phyloP scores from a whole-genome alignment of 108 stramenopile genomes.

The Cyclotella distinguenda region DNA sequence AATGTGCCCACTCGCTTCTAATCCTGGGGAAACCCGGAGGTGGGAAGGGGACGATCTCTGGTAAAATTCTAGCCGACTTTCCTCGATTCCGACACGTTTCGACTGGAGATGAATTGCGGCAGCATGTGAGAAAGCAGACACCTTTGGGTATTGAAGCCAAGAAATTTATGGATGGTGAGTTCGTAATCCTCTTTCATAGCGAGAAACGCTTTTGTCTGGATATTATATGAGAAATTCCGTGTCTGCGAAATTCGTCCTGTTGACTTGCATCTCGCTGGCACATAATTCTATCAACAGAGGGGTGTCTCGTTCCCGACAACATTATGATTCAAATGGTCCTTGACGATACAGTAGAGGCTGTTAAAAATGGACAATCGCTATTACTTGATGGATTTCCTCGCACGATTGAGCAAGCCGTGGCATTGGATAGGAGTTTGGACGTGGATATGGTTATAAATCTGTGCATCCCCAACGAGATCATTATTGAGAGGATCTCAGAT shows the following conservation, averaged over 20 bases:
- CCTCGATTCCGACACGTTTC: conserved; percentile 90
- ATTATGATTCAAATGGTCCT: conserved; percentile 91
- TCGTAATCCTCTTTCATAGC: too few species aligned
- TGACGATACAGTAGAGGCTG: conserved; percentile 63
- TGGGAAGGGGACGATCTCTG: conserved; percentile 96
- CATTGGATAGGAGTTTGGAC: conserved; percentile 77
- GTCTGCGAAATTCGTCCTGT: too few species aligned
- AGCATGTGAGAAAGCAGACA: conserved; percentile 81
- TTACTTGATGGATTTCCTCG: conserved; percentile 97
- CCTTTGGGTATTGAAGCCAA: conserved; percentile 85
- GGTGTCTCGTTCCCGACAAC: conserved; percentile 87
- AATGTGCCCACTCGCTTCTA: conserved; percentile 56
- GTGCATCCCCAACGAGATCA: conserved; percentile 91
- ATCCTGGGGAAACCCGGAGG: conserved; percentile 95
- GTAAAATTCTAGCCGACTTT: conserved; percentile 87
- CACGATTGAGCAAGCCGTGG: conserved; percentile 90
- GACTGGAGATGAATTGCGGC: conserved; percentile 95
- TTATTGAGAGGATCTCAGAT: conserved; percentile 92
- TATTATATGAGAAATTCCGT: too few species aligned
- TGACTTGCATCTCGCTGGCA: not conserved
- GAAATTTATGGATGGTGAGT: conserved; percentile 75
- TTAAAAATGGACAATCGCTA: conserved; percentile 66
- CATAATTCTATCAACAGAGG: conserved; percentile 26
- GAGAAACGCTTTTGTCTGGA: too few species aligned
- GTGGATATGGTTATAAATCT: conserved; percentile 93